These are phyloP conservation scores for Solanum hybrid DNA, from an alignment of 305 asterid species.

Conservation along the genomic window DNA sequence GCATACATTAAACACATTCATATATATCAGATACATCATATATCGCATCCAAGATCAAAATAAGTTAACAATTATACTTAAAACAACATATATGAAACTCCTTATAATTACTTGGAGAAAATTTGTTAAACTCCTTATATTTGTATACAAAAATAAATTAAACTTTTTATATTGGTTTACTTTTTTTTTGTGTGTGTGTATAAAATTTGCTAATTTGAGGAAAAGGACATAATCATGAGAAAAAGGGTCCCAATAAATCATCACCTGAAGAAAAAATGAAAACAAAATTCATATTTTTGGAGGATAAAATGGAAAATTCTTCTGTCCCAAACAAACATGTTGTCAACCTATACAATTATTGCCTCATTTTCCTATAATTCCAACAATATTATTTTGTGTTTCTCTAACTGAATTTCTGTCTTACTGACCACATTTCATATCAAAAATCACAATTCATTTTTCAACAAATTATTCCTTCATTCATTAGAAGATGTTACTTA, in stretches of 20 bases:
- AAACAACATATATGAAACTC: not conserved
- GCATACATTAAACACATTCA: no score
- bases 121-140: not conserved
- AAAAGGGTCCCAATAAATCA: constrained; percentile 26
- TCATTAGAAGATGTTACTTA: not conserved
- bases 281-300: constrained; percentile 21
- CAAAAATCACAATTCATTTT: not conserved
- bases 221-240: constrained; percentile 24
- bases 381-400: not conserved
- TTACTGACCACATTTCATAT: not conserved
- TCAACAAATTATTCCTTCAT: not conserved
- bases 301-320: constrained; percentile 10
- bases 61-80: not conserved
- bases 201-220: constrained; percentile 14
- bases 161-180: not conserved
- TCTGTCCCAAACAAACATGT: constrained; percentile 21
- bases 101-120: not conserved
- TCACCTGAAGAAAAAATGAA: constrained; percentile 24
- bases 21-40: not conserved
- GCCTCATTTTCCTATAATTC: constrained; percentile 3
- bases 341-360: constrained; percentile 13
- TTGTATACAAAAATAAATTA: not conserved
- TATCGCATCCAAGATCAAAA: not conserved
- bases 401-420: not conserved
- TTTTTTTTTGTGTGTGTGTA: not conserved